These are phyloP conservation scores for Cutaneotrichosporon mucoides DNA, from an alignment of 1,284 basidiomycete genomes.

Conservation along the genomic window DNA sequence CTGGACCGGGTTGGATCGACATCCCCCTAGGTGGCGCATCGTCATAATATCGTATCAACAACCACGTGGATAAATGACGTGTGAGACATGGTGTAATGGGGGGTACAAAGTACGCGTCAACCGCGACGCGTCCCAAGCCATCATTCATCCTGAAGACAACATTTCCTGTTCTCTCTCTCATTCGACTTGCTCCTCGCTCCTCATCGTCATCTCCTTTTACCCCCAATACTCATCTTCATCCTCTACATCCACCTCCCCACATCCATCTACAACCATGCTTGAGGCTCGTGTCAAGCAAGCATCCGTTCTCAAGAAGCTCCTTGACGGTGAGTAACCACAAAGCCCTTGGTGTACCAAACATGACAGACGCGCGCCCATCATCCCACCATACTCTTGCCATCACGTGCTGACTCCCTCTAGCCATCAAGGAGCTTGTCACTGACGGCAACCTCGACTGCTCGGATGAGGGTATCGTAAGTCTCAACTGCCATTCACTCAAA, in stretches of 20 bases:
- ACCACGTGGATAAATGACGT: background rate
- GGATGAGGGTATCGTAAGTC: constrained; percentile 85
- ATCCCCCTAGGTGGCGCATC: too few species aligned
- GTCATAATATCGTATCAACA: background rate
- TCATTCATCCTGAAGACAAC: background rate
- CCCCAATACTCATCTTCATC: too few species aligned
- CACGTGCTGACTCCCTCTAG: constrained; percentile 50
- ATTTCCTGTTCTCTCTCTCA: background rate
- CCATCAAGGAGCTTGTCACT: constrained; percentile 94
- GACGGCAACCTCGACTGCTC: constrained; percentile 98
- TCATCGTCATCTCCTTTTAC: background rate
- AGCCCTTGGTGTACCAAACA: too few species aligned
- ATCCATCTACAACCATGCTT: constrained; percentile 58
- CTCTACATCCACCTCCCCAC: background rate
- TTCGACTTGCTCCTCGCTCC: background rate
- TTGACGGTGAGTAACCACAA: constrained; percentile 63
- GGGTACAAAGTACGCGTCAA: constrained; percentile 4
- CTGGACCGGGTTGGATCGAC: too few species aligned
- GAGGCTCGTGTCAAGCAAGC: constrained; percentile 85
- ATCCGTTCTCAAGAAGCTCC: constrained; percentile 74
- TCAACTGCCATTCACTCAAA: background rate
- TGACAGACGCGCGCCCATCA: too few species aligned
- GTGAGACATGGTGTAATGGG: background rate
- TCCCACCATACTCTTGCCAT: background rate
- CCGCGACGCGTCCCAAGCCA: constrained; percentile 9